Evolutionary conservation across 202 grass and related monocot genomes (phyloP).

Genomic region (Carex sylvatica): DNA sequence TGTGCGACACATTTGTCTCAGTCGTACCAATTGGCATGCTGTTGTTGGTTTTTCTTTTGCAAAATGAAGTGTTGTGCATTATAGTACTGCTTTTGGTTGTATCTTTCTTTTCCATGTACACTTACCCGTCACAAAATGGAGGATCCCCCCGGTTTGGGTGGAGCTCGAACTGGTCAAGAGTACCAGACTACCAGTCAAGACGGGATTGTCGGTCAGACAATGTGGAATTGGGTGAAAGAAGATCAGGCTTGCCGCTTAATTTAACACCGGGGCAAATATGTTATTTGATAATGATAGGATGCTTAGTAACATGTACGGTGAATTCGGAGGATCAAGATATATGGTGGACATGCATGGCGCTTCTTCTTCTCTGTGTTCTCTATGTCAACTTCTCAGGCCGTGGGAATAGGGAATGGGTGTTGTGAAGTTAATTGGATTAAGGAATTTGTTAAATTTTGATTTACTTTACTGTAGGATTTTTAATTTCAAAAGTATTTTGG

Average conservation of each 20-base stretch:
- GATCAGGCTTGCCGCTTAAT: background rate
- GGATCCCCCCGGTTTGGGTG: background rate
- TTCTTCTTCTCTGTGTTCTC: slow-evolving; percentile 49
- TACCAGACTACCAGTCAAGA: slow-evolving; percentile 25
- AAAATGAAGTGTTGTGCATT: slow-evolving; percentile 40
- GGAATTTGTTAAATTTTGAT: background rate
- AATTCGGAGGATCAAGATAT: slow-evolving; percentile 46
- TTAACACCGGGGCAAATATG: slow-evolving; percentile 41
- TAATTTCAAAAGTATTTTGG: background rate
- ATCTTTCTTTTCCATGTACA: slow-evolving; percentile 51
- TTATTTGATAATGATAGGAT: slow-evolving; percentile 63
- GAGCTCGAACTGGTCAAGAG: slow-evolving; percentile 13
- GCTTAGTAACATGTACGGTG: slow-evolving; percentile 45
- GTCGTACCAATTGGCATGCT: slow-evolving; percentile 43
- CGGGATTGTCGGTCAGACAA: background rate
- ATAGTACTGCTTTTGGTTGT: slow-evolving; percentile 44
- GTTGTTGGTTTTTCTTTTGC: slow-evolving; percentile 48
- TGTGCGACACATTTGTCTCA: slow-evolving; percentile 36
- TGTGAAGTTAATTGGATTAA: background rate
- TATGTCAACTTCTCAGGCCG: slow-evolving; percentile 56
- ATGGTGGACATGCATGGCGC: slow-evolving; percentile 55
- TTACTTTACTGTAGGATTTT: background rate
- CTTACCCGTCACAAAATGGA: slow-evolving; percentile 17
- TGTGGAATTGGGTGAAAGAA: background rate
- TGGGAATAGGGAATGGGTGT: slow-evolving; percentile 22